Base-by-base conservation (phyloP, 2,329 filamentous ascomycete genomes). In the Dothidotthia symphoricarpi region DNA sequence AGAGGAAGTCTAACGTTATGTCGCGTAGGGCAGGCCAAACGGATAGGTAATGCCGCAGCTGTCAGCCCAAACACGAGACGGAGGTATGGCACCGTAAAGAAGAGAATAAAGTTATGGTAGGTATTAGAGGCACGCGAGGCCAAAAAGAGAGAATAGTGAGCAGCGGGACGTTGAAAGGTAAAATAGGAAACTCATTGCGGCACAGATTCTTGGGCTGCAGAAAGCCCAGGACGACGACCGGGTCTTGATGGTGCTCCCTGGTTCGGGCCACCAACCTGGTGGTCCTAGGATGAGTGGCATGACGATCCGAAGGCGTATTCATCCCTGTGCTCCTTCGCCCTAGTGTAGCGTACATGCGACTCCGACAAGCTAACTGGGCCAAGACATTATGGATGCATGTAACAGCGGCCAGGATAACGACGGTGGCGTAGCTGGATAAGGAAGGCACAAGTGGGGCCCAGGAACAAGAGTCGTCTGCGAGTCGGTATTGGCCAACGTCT, bases 181-280 rank as follows among this genome's bases (percentile, higher is more conserved):
- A 60, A 50, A 48, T 57, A 58, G 39, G 43, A 43, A 39, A 51
- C 45, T 41, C 47, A 50, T 46, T 57, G 54, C 47, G 51, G 54
- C 51, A 55, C 50, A 49, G 47, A 42, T 45, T 50, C 34, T 43
- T 38, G 43, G 47, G 41, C 47, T 49, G 47, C 48, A 55, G 44
- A 41, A 39, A 41, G 42, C 37, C 45, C 48, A 51, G 48, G 46
- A 47, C 43, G 44, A 45, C 29, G 47, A 37, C 49, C 50, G 44
- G 47, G 49, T 47, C 53, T 49, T 47, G 46, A 55, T 47, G 40
- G 45, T 45, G 42, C 51, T 45, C 51, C 41, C 55, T 59, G 51
- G 49, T 58, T 58, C 60, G 59, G 50, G 53, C 51, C 46, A 36
- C 53, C 52, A 43, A 51, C 51, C 47, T 47, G 46, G 44, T 51